Percentiles rank a stretch among this genome's conserved stretches.
Conservation (phyloP, 73 alveolate genomes). For the Paraurostyla sp. region DNA sequence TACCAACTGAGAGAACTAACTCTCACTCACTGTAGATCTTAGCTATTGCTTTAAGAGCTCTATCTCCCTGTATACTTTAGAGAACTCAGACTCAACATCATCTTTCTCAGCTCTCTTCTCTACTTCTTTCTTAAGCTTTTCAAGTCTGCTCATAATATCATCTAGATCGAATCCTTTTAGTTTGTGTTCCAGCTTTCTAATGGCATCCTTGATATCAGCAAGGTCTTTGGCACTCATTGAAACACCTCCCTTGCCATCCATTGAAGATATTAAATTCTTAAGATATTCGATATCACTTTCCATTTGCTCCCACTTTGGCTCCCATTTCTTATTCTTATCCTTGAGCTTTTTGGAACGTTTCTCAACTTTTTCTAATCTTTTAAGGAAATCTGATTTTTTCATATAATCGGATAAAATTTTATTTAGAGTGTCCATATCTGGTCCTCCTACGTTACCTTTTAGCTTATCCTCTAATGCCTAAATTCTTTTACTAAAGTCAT, state of each 20-base stretch:
- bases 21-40: background rate
- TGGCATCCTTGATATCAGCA: conserved; percentile 20
- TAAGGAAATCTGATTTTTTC: background rate
- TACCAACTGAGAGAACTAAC: background rate
- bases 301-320: conserved; percentile 6
- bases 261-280: background rate
- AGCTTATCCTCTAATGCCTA: background rate
- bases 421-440: background rate
- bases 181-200: background rate
- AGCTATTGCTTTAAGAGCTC: background rate
- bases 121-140: background rate
- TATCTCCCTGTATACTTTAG: background rate
- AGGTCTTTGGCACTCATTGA: background rate
- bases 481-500: background rate
- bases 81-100: background rate
- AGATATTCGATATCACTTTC: background rate
- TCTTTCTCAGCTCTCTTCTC: background rate
- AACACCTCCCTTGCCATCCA: background rate
- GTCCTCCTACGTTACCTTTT: background rate
- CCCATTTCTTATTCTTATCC: background rate
- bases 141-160: background rate
- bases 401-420: too few relatives aligned
- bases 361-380: conserved; percentile 13
- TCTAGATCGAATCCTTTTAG: background rate
- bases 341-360: background rate